These are phyloP conservation scores for Psidium guajava DNA, from an alignment of 345 rosid genomes.

Conservation along the genomic window DNA sequence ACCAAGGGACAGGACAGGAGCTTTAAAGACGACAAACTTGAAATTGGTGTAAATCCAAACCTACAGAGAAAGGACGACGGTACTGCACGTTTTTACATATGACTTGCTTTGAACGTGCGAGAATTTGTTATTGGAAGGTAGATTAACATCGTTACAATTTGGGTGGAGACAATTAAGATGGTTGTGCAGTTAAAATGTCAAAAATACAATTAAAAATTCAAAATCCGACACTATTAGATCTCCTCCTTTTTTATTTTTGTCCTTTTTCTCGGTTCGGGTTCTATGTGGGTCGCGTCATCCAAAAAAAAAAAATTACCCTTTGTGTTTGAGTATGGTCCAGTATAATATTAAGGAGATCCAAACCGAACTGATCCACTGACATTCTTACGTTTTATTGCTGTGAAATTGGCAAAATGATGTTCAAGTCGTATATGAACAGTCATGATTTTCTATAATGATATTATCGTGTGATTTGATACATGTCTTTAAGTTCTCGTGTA, in stretches of 20 bases:
- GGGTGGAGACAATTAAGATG: neutral
- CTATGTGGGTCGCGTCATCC: rapidly evolving
- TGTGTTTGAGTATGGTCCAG: rapidly evolving
- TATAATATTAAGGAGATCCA: rapidly evolving
- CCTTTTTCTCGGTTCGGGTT: rapidly evolving
- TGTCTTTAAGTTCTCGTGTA: neutral
- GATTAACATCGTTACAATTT: neutral
- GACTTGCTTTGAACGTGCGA: neutral
- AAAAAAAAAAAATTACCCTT: neutral
- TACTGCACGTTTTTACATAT: neutral
- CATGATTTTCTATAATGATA: neutral
- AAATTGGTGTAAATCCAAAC: no score
- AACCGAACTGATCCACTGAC: neutral
- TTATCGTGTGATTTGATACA: neutral
- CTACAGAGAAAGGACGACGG: no score
- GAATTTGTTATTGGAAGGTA: neutral
- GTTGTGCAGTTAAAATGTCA: neutral
- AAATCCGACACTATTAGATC: rapidly evolving
- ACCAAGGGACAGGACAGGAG: no score
- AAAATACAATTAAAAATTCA: neutral
- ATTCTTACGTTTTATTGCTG: neutral
- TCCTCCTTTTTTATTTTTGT: neutral
- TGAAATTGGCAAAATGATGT: neutral
- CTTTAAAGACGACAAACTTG: no score
- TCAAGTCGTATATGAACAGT: neutral